Percentiles rank a stretch among this genome's conserved stretches.
phyloP scores from a whole-genome alignment of 2,329 filamentous ascomycete species.

The Colletotrichum sp. region DNA sequence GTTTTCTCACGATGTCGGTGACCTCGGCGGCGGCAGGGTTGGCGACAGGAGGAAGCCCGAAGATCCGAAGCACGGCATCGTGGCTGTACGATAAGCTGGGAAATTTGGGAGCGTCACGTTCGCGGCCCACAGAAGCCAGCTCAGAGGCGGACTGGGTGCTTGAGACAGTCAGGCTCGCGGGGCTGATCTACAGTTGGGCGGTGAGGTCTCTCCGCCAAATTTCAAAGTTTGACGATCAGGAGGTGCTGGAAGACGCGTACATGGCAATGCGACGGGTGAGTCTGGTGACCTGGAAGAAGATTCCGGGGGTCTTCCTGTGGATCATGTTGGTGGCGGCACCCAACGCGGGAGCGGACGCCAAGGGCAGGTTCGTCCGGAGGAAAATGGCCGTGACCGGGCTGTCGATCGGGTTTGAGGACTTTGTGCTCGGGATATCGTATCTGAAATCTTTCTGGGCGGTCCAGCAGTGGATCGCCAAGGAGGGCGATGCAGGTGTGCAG shows the following conservation, averaged over 20 bases:
- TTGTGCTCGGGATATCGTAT: slow-evolving; percentile 28
- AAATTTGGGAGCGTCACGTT: not conserved
- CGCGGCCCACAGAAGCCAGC: not conserved
- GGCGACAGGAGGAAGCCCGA: not conserved
- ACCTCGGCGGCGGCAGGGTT: not conserved
- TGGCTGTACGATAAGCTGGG: slow-evolving; percentile 27
- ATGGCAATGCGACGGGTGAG: slow-evolving; percentile 27
- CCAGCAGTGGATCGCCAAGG: slow-evolving; percentile 30
- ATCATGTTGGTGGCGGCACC: slow-evolving; percentile 31
- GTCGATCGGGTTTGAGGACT: slow-evolving; percentile 30
- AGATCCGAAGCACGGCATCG: slow-evolving; percentile 26
- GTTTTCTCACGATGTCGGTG: slow-evolving; percentile 29
- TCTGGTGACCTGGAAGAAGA: slow-evolving; percentile 31
- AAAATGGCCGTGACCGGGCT: slow-evolving; percentile 32
- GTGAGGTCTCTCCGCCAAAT: slow-evolving; percentile 28
- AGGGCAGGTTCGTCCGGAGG: slow-evolving; percentile 32
- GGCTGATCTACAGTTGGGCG: slow-evolving; percentile 29
- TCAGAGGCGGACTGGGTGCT: slow-evolving; percentile 23
- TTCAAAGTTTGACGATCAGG: slow-evolving; percentile 25
- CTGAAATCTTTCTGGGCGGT: slow-evolving; percentile 31
- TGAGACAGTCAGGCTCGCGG: slow-evolving; percentile 27
- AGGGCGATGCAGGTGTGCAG: slow-evolving; percentile 3
- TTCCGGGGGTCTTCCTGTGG: slow-evolving; percentile 36
- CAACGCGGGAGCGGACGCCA: slow-evolving; percentile 25
- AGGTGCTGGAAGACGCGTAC: slow-evolving; percentile 26